These are phyloP conservation scores for Tetracladium setigerum DNA, from an alignment of 495 filamentous ascomycete genomes.

Conservation along the genomic window DNA sequence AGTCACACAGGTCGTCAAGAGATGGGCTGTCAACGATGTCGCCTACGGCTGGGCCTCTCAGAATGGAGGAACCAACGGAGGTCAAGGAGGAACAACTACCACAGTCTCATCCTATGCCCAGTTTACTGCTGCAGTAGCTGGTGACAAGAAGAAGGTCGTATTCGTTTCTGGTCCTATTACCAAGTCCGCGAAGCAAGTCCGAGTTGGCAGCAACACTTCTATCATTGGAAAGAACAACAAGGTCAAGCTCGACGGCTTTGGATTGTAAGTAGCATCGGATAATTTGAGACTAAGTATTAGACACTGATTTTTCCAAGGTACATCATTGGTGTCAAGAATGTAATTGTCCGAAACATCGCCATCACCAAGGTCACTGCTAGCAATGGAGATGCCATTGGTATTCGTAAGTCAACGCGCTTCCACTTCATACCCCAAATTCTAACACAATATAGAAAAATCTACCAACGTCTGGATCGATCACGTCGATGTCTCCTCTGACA, in stretches of 20 bases:
- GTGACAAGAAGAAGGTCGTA: slow-evolving; percentile 38
- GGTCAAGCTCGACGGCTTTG: slow-evolving; percentile 1
- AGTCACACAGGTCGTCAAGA: too few relatives aligned
- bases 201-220: slow-evolving; percentile 13
- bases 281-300: too few relatives aligned
- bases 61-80: slow-evolving; percentile 51
- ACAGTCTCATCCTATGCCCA: slow-evolving; percentile 50
- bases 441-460: too few relatives aligned
- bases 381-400: slow-evolving; percentile 53
- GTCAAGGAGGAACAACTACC: slow-evolving; percentile 48
- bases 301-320: too few relatives aligned
- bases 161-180: slow-evolving; percentile 39
- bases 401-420: slow-evolving; percentile 31
- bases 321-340: slow-evolving; percentile 25
- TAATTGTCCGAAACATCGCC: slow-evolving; percentile 57
- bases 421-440: too few relatives aligned
- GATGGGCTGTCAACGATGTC: too few relatives aligned
- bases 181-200: slow-evolving; percentile 5
- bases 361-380: slow-evolving; percentile 49
- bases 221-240: slow-evolving; percentile 9
- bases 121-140: slow-evolving; percentile 40
- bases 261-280: slow-evolving; percentile 1
- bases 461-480: slow-evolving; percentile 66
- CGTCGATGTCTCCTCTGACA: slow-evolving; percentile 53
- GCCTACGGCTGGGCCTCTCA: slow-evolving; percentile 30